These are phyloP conservation scores for Globisporangium okanoganense DNA, from an alignment of 352 stramenopile genomes.

Conservation along the genomic window DNA sequence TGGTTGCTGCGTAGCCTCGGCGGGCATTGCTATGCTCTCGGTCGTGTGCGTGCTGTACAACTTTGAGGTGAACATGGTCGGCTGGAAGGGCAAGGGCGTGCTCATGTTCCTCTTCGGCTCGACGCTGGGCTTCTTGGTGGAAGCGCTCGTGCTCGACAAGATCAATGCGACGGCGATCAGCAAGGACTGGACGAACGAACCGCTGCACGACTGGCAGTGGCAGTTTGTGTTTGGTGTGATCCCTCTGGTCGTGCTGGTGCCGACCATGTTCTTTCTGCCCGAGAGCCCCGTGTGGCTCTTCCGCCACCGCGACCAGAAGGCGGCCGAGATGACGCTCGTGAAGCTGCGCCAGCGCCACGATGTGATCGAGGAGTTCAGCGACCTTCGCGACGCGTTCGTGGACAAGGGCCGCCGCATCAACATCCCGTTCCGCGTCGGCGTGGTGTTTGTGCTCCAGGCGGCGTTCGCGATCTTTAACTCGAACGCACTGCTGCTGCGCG, in stretches of 20 bases:
- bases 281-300: slow-evolving; percentile 82
- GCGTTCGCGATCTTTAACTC: slow-evolving; percentile 72
- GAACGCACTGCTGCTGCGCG: slow-evolving; percentile 57
- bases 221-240: slow-evolving; percentile 79
- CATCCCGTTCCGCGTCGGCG: slow-evolving; percentile 58
- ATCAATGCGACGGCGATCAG: slow-evolving; percentile 72
- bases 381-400: slow-evolving; percentile 64
- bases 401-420: slow-evolving; percentile 63
- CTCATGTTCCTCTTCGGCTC: slow-evolving; percentile 77
- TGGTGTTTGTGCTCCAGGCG: slow-evolving; percentile 60
- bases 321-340: slow-evolving; percentile 56
- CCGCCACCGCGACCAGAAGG: slow-evolving; percentile 62
- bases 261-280: slow-evolving; percentile 54
- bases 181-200: slow-evolving; percentile 59
- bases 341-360: slow-evolving; percentile 81
- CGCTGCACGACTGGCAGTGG: slow-evolving; percentile 71
- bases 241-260: slow-evolving; percentile 59
- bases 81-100: slow-evolving; percentile 85
- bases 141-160: slow-evolving; percentile 63
- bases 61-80: slow-evolving; percentile 85
- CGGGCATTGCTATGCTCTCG: slow-evolving; percentile 75
- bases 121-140: slow-evolving; percentile 72
- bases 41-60: slow-evolving; percentile 79
- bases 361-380: slow-evolving; percentile 68
- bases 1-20: slow-evolving; percentile 59